Percentiles rank a stretch among this genome's conserved stretches.
Evolutionary conservation across 2,329 filamentous ascomycete genomes (phyloP).

Genomic region (Cercospora sp.): DNA sequence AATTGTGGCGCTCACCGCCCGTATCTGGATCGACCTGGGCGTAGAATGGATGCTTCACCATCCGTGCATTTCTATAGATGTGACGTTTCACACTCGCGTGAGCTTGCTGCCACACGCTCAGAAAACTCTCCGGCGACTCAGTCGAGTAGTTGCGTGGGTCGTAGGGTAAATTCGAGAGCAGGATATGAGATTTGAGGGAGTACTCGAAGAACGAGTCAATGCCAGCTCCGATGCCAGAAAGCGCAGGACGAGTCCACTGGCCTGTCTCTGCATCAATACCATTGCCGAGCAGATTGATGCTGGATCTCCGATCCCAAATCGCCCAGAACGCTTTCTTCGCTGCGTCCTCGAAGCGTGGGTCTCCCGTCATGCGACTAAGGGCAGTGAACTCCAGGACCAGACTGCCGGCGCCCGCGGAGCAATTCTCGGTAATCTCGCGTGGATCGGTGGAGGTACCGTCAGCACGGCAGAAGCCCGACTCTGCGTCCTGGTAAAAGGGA

Average conservation of each 20-base stretch:
- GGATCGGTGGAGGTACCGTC: constrained; percentile 47
- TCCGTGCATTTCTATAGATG: constrained; percentile 69
- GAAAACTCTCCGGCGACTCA: constrained; percentile 70
- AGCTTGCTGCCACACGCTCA: constrained; percentile 79
- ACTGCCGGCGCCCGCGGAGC: constrained; percentile 94
- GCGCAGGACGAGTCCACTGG: constrained; percentile 76
- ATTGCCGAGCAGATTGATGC: constrained; percentile 82
- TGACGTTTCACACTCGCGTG: constrained; percentile 87
- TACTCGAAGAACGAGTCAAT: constrained; percentile 99
- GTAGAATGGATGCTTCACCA: constrained; percentile 85
- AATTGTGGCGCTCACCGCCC: constrained; percentile 83
- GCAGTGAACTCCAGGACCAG: constrained; percentile 91
- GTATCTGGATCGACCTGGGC: constrained; percentile 86
- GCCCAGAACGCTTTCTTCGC: constrained; percentile 96
- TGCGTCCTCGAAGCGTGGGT: constrained; percentile 81
- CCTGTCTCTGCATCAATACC: constrained; percentile 91
- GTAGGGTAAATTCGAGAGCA: constrained; percentile 70
- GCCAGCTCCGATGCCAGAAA: constrained; percentile 92
- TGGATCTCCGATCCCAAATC: constrained; percentile 85
- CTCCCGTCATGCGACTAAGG: constrained; percentile 81
- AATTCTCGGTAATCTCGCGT: constrained; percentile 87
- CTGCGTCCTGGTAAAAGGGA: constrained; percentile 72
- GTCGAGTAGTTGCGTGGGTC: constrained; percentile 57
- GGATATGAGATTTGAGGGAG: constrained; percentile 87
- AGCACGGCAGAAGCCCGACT: constrained; percentile 49